phyloP scores from a whole-genome alignment of 106 monocot species.

The Allium fistulosum region DNA sequence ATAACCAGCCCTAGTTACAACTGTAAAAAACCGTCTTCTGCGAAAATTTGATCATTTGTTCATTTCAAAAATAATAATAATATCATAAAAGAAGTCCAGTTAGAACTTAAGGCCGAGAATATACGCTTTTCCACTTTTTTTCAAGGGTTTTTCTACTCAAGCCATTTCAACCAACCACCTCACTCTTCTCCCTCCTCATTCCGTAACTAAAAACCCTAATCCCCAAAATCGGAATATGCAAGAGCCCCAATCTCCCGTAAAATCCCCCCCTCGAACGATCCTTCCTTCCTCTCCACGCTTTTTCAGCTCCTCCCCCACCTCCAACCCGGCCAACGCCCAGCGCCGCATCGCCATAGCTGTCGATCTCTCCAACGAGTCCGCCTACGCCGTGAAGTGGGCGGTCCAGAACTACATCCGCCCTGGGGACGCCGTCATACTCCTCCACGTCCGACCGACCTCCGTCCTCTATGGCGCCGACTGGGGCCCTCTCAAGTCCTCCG shows the following conservation, averaged over 20 bases:
- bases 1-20: too few species aligned
- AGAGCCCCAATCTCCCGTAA: not conserved
- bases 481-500: constrained; percentile 21
- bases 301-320: constrained; percentile 27
- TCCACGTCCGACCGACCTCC: constrained; percentile 58
- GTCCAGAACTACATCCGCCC: constrained; percentile 65
- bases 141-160: too few species aligned
- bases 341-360: constrained; percentile 62
- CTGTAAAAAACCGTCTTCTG: too few species aligned
- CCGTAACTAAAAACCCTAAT: not conserved
- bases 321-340: constrained; percentile 17
- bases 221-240: not conserved
- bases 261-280: not conserved
- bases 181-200: too few species aligned
- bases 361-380: constrained; percentile 49
- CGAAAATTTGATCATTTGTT: too few species aligned
- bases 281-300: constrained; percentile 6
- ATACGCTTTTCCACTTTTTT: too few species aligned
- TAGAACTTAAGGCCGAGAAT: too few species aligned
- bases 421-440: constrained; percentile 45
- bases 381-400: constrained; percentile 54
- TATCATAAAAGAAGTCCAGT: too few species aligned
- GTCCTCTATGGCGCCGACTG: constrained; percentile 65
- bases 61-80: too few species aligned
- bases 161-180: too few species aligned